Conservation (phyloP, 768 basidiomycete genomes). For the Boletus huronensis region DNA sequence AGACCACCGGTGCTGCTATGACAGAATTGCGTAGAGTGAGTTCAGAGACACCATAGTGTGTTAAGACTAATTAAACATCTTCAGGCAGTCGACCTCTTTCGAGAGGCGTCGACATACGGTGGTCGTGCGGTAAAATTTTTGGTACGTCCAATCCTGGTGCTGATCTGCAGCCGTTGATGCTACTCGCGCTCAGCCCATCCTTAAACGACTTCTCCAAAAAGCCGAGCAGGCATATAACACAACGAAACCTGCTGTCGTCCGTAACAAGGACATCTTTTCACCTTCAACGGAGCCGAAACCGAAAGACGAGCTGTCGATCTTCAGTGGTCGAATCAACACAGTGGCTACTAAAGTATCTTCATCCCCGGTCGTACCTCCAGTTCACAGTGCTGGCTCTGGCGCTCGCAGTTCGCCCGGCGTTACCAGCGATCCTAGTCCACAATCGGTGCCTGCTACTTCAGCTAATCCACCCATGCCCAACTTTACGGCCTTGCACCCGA, state of each 20-base stretch:
- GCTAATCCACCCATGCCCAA: slow-evolving; percentile 8
- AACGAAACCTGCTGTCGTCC: slow-evolving; percentile 43
- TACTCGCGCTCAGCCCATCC: slow-evolving; percentile 50
- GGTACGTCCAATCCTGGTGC: slow-evolving; percentile 35
- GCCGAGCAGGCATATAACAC: slow-evolving; percentile 52
- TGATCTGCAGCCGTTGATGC: slow-evolving; percentile 2
- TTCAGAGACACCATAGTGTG: neutral
- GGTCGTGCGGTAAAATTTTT: slow-evolving; percentile 70
- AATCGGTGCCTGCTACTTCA: slow-evolving; percentile 32
- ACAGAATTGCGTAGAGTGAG: slow-evolving; percentile 49
- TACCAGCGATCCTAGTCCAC: slow-evolving; percentile 29
- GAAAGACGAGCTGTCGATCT: slow-evolving; percentile 72
- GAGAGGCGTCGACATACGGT: slow-evolving; percentile 56
- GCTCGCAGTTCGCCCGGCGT: slow-evolving; percentile 1
- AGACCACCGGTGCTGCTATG: slow-evolving; percentile 68
- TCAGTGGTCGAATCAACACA: slow-evolving; percentile 71
- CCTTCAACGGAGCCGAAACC: slow-evolving; percentile 42
- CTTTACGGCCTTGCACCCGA: slow-evolving; percentile 53
- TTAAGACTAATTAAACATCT: neutral
- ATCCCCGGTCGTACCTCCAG: slow-evolving; percentile 19
- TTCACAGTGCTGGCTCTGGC: neutral
- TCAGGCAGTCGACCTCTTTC: slow-evolving; percentile 60
- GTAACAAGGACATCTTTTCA: slow-evolving; percentile 55
- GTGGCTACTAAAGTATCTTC: slow-evolving; percentile 46
- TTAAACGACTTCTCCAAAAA: slow-evolving; percentile 57